Percentiles rank a stretch among this genome's conserved stretches.
Evolutionary conservation across 2,329 filamentous ascomycete genomes (phyloP).

Genomic region (Ilyonectria mors-panacis): DNA sequence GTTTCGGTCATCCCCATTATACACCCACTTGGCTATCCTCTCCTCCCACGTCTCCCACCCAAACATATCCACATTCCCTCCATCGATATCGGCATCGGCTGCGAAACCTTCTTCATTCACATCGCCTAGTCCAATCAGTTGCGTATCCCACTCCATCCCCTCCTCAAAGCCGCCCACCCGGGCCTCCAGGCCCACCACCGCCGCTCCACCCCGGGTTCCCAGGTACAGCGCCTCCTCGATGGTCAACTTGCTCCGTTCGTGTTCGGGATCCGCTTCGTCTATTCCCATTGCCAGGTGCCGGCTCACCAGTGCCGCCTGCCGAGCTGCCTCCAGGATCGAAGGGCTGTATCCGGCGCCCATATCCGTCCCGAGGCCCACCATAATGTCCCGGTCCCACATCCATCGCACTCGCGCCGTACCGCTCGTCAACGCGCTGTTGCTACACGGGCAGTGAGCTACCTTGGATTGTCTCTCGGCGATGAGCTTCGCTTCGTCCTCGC

Average conservation of each 20-base stretch:
- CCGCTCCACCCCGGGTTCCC: constrained; percentile 89
- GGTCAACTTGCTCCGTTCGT: constrained; percentile 76
- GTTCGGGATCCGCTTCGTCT: constrained; percentile 45
- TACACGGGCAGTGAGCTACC: constrained; percentile 88
- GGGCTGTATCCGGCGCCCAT: constrained; percentile 90
- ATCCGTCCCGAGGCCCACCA: constrained; percentile 91
- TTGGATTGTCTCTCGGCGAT: constrained; percentile 75
- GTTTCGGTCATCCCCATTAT: constrained; percentile 93
- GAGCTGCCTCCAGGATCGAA: constrained; percentile 84
- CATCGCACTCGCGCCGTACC: constrained; percentile 83
- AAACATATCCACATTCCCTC: constrained; percentile 87
- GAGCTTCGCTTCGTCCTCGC: constrained; percentile 74
- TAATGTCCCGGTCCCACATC: constrained; percentile 81
- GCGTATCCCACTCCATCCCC: constrained; percentile 93
- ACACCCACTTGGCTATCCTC: constrained; percentile 93
- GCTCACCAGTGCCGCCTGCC: constrained; percentile 85
- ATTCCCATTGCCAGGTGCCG: constrained; percentile 75
- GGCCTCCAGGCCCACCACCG: constrained; percentile 80
- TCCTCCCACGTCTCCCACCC: constrained; percentile 93
- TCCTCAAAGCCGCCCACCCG: constrained; percentile 86
- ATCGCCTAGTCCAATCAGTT: constrained; percentile 78
- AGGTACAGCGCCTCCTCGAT: constrained; percentile 90
- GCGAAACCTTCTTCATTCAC: constrained; percentile 60
- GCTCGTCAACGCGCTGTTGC: constrained; percentile 85
- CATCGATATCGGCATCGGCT: constrained; percentile 55